Conservation (phyloP, 108 stramenopile genomes). For the Schizochytrium sp. region DNA sequence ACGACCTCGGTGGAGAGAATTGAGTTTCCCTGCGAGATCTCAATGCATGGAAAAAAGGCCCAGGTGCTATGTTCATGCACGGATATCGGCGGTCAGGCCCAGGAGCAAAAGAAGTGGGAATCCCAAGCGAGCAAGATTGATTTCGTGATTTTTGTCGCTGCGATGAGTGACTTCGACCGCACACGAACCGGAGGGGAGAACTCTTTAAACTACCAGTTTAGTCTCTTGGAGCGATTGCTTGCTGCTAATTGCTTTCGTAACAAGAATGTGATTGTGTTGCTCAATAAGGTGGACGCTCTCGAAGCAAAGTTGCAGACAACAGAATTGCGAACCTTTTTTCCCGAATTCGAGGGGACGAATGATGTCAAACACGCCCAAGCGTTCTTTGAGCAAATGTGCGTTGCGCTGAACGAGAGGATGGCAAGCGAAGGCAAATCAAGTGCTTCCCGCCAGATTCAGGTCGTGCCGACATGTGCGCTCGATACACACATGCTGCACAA, state of each 20-base stretch:
- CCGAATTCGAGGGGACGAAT: background rate
- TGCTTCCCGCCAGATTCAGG: background rate
- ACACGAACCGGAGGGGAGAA: background rate
- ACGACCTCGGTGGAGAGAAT: background rate
- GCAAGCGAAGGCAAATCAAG: background rate
- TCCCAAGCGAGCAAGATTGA: background rate
- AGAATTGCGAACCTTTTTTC: background rate
- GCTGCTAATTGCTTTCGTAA: background rate
- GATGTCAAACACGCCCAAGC: background rate
- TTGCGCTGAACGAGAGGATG: background rate
- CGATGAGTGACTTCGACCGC: background rate
- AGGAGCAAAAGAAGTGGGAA: slow-evolving; percentile 12
- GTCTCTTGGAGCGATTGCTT: background rate
- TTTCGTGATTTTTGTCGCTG: background rate
- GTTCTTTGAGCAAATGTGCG: background rate
- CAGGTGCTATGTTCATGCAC: background rate
- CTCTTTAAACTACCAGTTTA: background rate
- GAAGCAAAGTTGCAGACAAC: background rate
- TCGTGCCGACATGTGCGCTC: background rate
- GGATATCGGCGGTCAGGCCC: slow-evolving; percentile 4
- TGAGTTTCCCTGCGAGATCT: background rate
- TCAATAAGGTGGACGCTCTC: background rate
- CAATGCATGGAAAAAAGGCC: background rate
- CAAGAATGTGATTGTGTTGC: background rate
- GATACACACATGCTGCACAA: background rate